Evolutionary conservation across 768 basidiomycete genomes (phyloP), one percentile per base, ranked within the genome.

Genomic region (Boletellus sp.): DNA sequence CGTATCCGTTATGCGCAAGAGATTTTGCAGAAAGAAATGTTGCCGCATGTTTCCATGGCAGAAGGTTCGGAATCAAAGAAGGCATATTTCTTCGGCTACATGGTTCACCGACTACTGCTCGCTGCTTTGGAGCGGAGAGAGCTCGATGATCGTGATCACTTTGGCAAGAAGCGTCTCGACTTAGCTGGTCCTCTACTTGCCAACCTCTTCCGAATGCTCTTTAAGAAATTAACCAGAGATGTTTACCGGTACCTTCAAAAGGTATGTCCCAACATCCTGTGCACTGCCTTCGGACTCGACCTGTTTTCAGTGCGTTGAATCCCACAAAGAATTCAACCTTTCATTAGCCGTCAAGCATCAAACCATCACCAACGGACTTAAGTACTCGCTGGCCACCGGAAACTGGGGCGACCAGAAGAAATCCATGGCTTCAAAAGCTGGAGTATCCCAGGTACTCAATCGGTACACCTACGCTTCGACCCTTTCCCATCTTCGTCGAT

Each of bases 361-460:
- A 62, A 97, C 94, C 28, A 98, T 99, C 56, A 97, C 94, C 23
- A 96, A 98, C 68, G 96, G 96, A 52, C 79, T 99, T 46, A 94
- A 95, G 65, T 98, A 98, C 67, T 98, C 96, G 16, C 78, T 99
- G 28, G 94, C 94, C 26, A 99, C 96, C 0, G 96, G 96, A 53
- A 99, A 99, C 66, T 99, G 96, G 96, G 95, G 95, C 23, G 94
- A 96, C 68, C 94, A 97, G 72, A 96, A 97, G 76, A 96, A 98
- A 70, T 87, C 91, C 0, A 96, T 96, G 91, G 85, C 91, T 36
- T 88, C 94, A 10, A 96, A 96, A 68, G 96, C 95, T 44, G 96
- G 96, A 62, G 96, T 99, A 15, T 98, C 96, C 3, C 96, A 99
- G 67, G 96, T 99, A 54, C 78, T 99, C 50, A 99, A 99, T 72